Base-by-base conservation (phyloP, 1,284 basidiomycete species). In the Ganoderma boninense region DNA sequence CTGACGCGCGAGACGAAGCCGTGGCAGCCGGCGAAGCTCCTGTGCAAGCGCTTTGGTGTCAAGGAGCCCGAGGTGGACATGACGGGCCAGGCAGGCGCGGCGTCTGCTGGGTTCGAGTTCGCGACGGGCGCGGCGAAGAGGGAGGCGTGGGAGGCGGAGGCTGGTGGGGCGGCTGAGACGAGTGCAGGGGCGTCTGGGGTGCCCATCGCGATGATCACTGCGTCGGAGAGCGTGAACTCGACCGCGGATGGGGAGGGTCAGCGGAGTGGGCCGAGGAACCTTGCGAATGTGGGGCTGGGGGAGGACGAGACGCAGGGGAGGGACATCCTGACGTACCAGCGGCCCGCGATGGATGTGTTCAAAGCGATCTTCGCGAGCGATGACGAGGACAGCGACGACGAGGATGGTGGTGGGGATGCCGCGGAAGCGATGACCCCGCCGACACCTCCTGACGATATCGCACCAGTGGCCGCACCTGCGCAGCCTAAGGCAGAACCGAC, bases 11-110 rank as follows among this genome's bases (percentile, higher is more conserved):
- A 94, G 69, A 84, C 87, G 38, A 87, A 84, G 70, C 79, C 87
- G 0, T 99, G 95, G 92, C 90, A 90, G 75, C 97, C 97, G 0
- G 89, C 89, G 26, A 87, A 87, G 71, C 82, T 99, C 66, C 84
- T 99, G 20, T 98, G 96, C 82, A 98, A 97, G 80, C 89, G 97
- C n/a, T 98, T 99, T 80, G 94, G 95, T 0, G 93, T 98, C 46
- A 93, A 92, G 74, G 95, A 97, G 42, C 79, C 97, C 92, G 2
- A 89, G 92, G 77, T 74, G 66, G 75, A 81, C 68, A 69, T 66
- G 68, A 70, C 62, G 7, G 67, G 64, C 43, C 69, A 69, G 69
- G 79, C 62, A 11, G 76, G 69, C 26, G 73, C 59, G 5, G 71
- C 70, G n/a, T 65, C 67, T 3, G 70, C 70, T 1, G 71, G 49